phyloP scores from a whole-genome alignment of 371 early-diverging fungal species.

The Dichotomocladium elegans region DNA sequence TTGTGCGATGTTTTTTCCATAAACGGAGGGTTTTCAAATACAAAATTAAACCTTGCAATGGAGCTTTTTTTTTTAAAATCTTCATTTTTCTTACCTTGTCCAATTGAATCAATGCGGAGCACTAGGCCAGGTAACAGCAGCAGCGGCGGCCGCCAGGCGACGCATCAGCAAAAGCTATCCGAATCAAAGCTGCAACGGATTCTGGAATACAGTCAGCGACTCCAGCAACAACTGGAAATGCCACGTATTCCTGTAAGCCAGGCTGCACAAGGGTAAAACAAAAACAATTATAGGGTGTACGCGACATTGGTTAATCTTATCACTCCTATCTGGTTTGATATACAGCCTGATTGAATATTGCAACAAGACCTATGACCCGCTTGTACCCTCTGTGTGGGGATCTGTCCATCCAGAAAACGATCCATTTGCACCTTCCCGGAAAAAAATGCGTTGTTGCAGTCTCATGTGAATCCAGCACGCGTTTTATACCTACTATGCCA shows the following conservation, averaged over 20 bases:
- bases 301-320: background rate
- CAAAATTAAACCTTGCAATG: too few relatives aligned
- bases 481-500: too few relatives aligned
- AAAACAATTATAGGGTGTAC: background rate
- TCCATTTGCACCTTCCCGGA: constrained; percentile 15
- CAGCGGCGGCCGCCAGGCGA: background rate
- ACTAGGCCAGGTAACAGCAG: too few relatives aligned
- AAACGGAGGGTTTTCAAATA: too few relatives aligned
- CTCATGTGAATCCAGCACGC: too few relatives aligned
- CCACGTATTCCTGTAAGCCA: constrained; percentile 78
- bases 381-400: constrained; percentile 24
- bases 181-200: constrained; percentile 74
- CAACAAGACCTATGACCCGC: constrained; percentile 15
- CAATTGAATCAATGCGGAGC: background rate
- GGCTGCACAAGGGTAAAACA: constrained; percentile 35
- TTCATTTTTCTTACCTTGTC: constrained; percentile 1
- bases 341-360: constrained; percentile 21
- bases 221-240: constrained; percentile 77
- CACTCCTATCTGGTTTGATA: background rate
- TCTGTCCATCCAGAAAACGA: constrained; percentile 13
- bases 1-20: background rate
- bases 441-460: constrained; percentile 5
- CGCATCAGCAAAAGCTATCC: constrained; percentile 5
- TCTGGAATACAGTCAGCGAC: constrained; percentile 68
- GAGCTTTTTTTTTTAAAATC: background rate